Percentiles rank a stretch among this genome's conserved stretches.
Evolutionary conservation across 1,284 basidiomycete genomes (phyloP).

Genomic region (Trichosporon sp.): DNA sequence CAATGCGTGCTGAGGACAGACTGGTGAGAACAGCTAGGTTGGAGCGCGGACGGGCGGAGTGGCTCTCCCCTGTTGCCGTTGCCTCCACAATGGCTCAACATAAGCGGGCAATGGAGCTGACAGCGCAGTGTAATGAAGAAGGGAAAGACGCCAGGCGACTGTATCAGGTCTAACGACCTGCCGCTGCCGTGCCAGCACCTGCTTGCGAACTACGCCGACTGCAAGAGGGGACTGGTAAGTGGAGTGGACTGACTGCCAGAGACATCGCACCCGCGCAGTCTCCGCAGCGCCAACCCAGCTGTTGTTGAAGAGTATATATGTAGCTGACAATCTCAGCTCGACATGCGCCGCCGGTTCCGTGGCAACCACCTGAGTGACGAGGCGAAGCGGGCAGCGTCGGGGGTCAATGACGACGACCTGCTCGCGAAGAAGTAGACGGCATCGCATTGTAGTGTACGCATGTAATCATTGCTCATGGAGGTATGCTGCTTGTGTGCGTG

Average conservation of each 20-base stretch:
- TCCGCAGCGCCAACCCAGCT: no score
- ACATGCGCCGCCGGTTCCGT: slow-evolving; percentile 48
- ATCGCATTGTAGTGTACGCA: background rate
- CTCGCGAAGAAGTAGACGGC: slow-evolving; percentile 5
- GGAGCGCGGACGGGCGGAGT: no score
- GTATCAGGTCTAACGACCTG: slow-evolving; percentile 37
- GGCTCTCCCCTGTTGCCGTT: no score
- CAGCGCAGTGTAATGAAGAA: slow-evolving; percentile 38
- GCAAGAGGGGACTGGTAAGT: slow-evolving; percentile 49
- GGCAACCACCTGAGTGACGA: slow-evolving; percentile 42
- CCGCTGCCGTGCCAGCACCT: slow-evolving; percentile 47
- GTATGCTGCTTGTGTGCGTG: background rate
- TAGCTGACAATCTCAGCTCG: slow-evolving; percentile 34
- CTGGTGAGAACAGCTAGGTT: slow-evolving; percentile 32
- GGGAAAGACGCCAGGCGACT: slow-evolving; percentile 42
- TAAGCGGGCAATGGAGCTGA: background rate
- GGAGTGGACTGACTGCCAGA: background rate
- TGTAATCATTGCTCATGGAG: slow-evolving; percentile 6
- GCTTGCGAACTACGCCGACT: slow-evolving; percentile 44
- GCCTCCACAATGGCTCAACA: background rate
- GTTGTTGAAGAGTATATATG: no score
- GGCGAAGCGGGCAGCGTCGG: slow-evolving; percentile 16
- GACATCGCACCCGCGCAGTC: background rate
- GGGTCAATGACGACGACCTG: background rate
- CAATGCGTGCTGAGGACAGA: slow-evolving; percentile 45